A percentile compares a stretch with the other conserved stretches of the same genome.
These are phyloP conservation scores for Zygosaccharomyces bailii DNA, from an alignment of 805 yeast genomes.

Conservation along the genomic window DNA sequence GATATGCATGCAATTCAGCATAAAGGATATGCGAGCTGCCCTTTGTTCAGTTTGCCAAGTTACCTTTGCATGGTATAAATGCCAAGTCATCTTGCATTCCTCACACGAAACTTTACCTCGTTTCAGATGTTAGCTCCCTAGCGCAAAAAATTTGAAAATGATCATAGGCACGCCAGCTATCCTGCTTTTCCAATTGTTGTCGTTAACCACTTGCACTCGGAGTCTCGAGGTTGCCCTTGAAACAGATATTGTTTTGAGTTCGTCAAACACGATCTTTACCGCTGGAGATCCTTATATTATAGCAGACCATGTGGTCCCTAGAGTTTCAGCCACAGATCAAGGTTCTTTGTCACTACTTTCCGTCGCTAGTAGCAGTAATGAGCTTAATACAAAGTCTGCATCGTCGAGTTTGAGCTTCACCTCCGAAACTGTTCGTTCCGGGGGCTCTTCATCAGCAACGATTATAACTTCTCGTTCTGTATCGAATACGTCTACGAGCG, in stretches of 20 bases:
- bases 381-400: not conserved
- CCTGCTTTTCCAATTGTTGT: not conserved
- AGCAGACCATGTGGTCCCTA: not conserved
- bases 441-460: too few relatives aligned
- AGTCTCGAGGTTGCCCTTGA: not conserved
- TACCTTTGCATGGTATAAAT: not conserved
- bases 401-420: not conserved
- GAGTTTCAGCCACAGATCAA: conserved; percentile 9
- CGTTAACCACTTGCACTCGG: not conserved
- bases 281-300: conserved; percentile 14
- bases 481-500: not conserved
- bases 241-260: not conserved
- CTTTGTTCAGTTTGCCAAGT: not conserved
- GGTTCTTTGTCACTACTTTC: not conserved
- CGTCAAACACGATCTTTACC: not conserved
- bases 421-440: too few relatives aligned
- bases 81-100: not conserved
- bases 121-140: not conserved
- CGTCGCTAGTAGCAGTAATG: not conserved
- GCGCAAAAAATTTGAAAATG: not conserved
- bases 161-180: not conserved
- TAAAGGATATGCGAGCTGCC: not conserved
- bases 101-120: not conserved
- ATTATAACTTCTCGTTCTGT: not conserved
- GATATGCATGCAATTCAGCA: not conserved